A percentile compares a stretch with the other conserved stretches of the same genome.
These are phyloP conservation scores for Metschnikowia henanensis DNA, from an alignment of 805 yeast species.

Conservation along the genomic window DNA sequence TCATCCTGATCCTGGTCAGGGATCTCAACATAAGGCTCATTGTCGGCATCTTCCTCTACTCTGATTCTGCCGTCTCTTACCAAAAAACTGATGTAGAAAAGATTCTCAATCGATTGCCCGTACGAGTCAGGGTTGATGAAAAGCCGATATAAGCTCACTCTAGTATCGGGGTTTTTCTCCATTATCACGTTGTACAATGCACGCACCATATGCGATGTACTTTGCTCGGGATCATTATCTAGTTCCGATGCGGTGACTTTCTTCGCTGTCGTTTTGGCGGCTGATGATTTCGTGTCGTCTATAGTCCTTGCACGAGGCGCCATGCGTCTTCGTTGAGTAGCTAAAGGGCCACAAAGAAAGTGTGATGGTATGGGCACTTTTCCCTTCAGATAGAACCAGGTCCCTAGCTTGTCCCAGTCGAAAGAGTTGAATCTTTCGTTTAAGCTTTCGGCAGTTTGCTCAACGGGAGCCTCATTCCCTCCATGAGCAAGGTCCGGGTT, in stretches of 20 bases:
- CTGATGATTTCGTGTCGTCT: constrained; percentile 43
- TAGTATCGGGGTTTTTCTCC: constrained; percentile 26
- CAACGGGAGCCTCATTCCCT: background rate
- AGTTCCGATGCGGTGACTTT: constrained; percentile 53
- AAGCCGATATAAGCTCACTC: constrained; percentile 61
- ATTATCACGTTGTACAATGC: constrained; percentile 46
- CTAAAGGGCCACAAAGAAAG: constrained; percentile 72
- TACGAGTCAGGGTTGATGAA: constrained; percentile 77
- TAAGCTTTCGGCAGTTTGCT: constrained; percentile 1
- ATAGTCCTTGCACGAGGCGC: constrained; percentile 31
- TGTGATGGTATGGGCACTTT: constrained; percentile 50
- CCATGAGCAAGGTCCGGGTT: constrained; percentile 17
- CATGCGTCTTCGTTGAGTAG: constrained; percentile 53
- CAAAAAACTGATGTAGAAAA: constrained; percentile 80
- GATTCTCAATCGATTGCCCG: constrained; percentile 77
- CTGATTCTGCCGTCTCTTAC: constrained; percentile 68
- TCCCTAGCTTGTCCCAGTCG: constrained; percentile 63
- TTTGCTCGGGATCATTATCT: constrained; percentile 49
- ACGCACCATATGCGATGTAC: constrained; percentile 65
- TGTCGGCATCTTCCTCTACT: constrained; percentile 48
- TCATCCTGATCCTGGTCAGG: constrained; percentile 17
- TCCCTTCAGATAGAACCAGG: constrained; percentile 47
- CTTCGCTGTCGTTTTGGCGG: constrained; percentile 43
- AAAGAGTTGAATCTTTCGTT: constrained; percentile 39
- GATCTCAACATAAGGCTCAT: constrained; percentile 44